Base-by-base conservation (phyloP, 495 filamentous ascomycete species). In the Penicillium riverlandense region DNA sequence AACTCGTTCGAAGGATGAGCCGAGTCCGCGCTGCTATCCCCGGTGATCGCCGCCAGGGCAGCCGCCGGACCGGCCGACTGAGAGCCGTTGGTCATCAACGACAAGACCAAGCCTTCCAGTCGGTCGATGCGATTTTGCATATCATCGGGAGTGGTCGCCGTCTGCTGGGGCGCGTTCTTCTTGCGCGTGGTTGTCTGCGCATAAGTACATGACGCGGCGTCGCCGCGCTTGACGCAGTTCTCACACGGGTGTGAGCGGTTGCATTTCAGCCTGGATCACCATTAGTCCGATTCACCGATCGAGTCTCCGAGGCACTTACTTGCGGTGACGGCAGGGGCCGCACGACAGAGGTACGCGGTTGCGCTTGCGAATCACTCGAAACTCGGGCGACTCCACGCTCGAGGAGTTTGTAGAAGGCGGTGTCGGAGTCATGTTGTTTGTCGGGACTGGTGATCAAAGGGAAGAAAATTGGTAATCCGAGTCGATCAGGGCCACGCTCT, bases 51-150 rank as follows among this genome's bases (percentile, higher is more conserved):
- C 32, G 82, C 78, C 40, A 75, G 63, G 8, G 82, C 78, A 11
- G 74, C 87, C 8, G 80, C 67, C 1, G 76, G 80, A 37, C 82
- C 79, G 60, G 71, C 78, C 48, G 80, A 73, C 52, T 77, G 73
- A n/a, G 69, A 66, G 38, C 88, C 90, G 65, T 90, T 90, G 51
- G 90, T 91, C 92, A 99, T 97, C 65, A 99, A 70, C 3, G 88
- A 94, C 41, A 99, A 64, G 41, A 99, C 92, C 58, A 99, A 70
- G 41, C 90, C 86, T 77, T 99, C 92, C 52, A 99, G 67, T 52
- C 92, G 83, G 69, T 99, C 89, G 66, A 99, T 99, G 60, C 92
- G 85, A 57, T 90, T 94, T 67, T 99, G 92, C 92, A 99, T 99
- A 63, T 96, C 92, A 76, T 95, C 91, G 27, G 92, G 80, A 11